Conservation (phyloP, 1,139 yeast genomes). For the Scheffersomyces segobiensis region DNA sequence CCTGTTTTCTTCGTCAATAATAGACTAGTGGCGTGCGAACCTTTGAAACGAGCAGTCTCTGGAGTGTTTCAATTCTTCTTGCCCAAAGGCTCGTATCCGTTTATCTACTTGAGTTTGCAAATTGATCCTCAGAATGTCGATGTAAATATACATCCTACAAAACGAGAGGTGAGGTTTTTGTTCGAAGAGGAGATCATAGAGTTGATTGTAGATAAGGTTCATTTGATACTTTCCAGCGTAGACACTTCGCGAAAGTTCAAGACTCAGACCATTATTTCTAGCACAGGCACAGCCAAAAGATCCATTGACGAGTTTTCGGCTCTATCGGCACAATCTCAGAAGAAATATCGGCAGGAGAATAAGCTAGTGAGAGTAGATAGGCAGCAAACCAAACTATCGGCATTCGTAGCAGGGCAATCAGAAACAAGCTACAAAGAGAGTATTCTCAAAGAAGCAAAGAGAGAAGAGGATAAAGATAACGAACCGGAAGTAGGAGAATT, state of each 20-base stretch:
- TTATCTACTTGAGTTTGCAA: slow-evolving; percentile 68
- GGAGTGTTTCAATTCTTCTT: slow-evolving; percentile 66
- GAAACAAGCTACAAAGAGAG: slow-evolving; percentile 1
- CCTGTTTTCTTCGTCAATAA: slow-evolving; percentile 85
- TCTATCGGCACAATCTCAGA: slow-evolving; percentile 12
- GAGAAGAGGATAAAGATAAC: slow-evolving; percentile 2
- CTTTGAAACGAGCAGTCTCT: slow-evolving; percentile 66
- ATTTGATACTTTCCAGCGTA: slow-evolving; percentile 51
- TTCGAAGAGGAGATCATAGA: slow-evolving; percentile 86
- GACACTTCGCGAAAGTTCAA: slow-evolving; percentile 72
- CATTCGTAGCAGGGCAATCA: slow-evolving; percentile 30
- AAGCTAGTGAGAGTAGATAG: slow-evolving; percentile 77
- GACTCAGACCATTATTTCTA: slow-evolving; percentile 56
- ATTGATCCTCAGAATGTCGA: slow-evolving; percentile 74
- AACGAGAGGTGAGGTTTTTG: slow-evolving; percentile 84
- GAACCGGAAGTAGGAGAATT: slow-evolving; percentile 4
- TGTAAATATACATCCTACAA: slow-evolving; percentile 95
- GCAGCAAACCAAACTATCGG: slow-evolving; percentile 57
- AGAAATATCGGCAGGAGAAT: slow-evolving; percentile 54
- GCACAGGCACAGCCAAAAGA: slow-evolving; percentile 14
- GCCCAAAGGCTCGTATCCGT: slow-evolving; percentile 81
- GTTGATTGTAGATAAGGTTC: slow-evolving; percentile 50
- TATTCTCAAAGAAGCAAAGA: neutral
- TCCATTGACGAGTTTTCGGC: slow-evolving; percentile 13
- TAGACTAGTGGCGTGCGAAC: slow-evolving; percentile 80